phyloP scores from a whole-genome alignment of 2,329 filamentous ascomycete genomes.

The Fusarium sp. region DNA sequence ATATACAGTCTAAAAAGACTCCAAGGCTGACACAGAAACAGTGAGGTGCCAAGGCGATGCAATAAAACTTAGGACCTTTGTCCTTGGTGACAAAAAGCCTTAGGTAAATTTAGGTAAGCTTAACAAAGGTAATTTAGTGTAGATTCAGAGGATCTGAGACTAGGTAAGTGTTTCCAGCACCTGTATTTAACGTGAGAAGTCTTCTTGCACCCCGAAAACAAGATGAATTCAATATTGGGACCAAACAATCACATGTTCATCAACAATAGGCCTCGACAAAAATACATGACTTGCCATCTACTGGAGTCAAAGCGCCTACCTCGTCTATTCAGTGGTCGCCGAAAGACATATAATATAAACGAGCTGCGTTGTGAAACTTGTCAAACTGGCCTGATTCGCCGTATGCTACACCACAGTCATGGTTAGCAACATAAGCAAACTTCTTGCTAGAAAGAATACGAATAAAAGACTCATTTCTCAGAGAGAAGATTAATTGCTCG shows the following conservation, averaged over 20 bases:
- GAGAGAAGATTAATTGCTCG: slow-evolving; percentile 67
- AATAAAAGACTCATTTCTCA: slow-evolving; percentile 47
- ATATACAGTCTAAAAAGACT: too few species aligned
- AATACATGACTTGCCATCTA: not conserved
- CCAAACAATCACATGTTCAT: not conserved
- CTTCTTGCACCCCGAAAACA: too few species aligned
- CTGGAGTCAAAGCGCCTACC: not conserved
- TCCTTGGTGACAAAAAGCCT: too few species aligned
- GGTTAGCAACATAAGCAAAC: slow-evolving; percentile 23
- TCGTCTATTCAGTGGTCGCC: not conserved
- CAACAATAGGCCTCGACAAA: not conserved
- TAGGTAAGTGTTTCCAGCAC: too few species aligned
- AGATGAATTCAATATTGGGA: not conserved
- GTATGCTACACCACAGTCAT: slow-evolving; percentile 3
- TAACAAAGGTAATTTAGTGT: too few species aligned
- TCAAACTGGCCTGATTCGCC: not conserved
- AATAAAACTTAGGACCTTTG: too few species aligned
- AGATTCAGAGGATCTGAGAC: too few species aligned
- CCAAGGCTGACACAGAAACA: not conserved
- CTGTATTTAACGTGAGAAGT: too few species aligned
- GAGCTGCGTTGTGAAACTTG: not conserved
- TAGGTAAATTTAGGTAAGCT: too few species aligned
- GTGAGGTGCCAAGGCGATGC: not conserved
- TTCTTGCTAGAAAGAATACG: not conserved
- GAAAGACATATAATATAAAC: not conserved